phyloP scores from a whole-genome alignment of 768 basidiomycete genomes.

The Phlebiopsis flavidoalba region DNA sequence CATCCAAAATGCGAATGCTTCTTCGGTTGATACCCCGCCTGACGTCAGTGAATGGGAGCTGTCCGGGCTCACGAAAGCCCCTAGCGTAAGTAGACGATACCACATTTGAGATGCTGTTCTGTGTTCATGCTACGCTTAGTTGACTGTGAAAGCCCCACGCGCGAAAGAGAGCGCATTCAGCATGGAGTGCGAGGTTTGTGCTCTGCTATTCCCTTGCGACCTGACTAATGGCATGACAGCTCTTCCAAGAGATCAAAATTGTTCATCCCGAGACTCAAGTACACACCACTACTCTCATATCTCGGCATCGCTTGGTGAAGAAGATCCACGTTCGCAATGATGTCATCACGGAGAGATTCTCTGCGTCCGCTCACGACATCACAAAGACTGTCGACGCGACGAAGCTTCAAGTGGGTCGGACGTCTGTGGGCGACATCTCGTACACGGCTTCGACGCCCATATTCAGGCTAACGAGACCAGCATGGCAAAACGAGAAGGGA shows the following conservation, averaged over 20 bases:
- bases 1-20: constrained; percentile 49
- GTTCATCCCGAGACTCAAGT: constrained; percentile 23
- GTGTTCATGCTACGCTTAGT: constrained; percentile 24
- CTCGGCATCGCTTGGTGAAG: constrained; percentile 31
- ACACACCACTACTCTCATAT: constrained; percentile 27
- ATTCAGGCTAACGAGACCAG: constrained; percentile 40
- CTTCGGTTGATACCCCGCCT: constrained; percentile 50
- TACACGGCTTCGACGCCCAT: constrained; percentile 46
- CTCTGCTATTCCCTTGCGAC: not conserved
- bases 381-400: constrained; percentile 34
- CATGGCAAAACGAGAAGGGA: constrained; percentile 36
- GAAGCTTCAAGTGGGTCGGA: constrained; percentile 43
- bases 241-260: constrained; percentile 38
- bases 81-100: constrained; percentile 38
- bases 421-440: constrained; percentile 51
- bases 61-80: constrained; percentile 50
- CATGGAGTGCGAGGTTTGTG: constrained; percentile 46
- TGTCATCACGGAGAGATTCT: constrained; percentile 42
- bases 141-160: constrained; percentile 41
- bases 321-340: constrained; percentile 39
- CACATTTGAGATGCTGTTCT: not conserved
- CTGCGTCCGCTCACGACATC: constrained; percentile 33
- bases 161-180: constrained; percentile 55
- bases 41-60: constrained; percentile 54
- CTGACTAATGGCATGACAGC: constrained; percentile 20